A percentile compares a stretch with the other conserved stretches of the same genome.
Conservation (phyloP, 345 rosid genomes). For the Aquilaria yunnanensis region DNA sequence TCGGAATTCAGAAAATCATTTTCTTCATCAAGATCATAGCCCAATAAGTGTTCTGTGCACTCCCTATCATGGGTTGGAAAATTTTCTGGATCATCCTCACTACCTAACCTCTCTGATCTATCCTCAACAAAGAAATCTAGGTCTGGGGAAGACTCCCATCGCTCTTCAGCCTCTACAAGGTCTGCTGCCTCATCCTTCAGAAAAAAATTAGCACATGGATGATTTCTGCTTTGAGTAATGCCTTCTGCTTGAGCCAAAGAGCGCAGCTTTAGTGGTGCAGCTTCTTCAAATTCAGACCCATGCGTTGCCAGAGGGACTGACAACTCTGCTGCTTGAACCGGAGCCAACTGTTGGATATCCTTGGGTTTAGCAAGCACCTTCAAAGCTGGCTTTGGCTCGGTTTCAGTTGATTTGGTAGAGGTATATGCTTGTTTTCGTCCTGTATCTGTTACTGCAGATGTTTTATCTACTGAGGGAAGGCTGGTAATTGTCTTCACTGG, state of each 20-base stretch:
- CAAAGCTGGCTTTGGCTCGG: constrained; percentile 11
- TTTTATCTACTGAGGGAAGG: constrained; percentile 17
- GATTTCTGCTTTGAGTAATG: constrained; percentile 17
- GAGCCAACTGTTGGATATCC: constrained; percentile 18
- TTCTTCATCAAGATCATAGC: constrained; percentile 27
- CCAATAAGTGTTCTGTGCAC: constrained; percentile 17
- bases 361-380: constrained; percentile 7
- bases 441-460: constrained; percentile 5
- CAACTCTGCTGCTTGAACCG: constrained; percentile 10
- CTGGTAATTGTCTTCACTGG: constrained; percentile 11
- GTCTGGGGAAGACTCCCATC: constrained; percentile 41
- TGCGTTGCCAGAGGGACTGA: constrained; percentile 16
- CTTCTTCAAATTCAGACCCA: constrained; percentile 17
- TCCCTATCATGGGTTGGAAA: constrained; percentile 20
- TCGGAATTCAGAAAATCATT: constrained; percentile 20
- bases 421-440: constrained; percentile 11
- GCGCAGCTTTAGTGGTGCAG: constrained; percentile 13
- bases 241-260: constrained; percentile 21
- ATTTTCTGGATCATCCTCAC: constrained; percentile 27
- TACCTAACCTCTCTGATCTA: constrained; percentile 30
- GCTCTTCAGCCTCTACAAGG: constrained; percentile 31
- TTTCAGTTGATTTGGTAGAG: constrained; percentile 8
- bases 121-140: constrained; percentile 51
- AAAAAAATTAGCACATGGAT: constrained; percentile 11
- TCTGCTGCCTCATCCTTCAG: constrained; percentile 25